phyloP scores from a whole-genome alignment of 306 rosid genomes.

The Ormosia emarginata region DNA sequence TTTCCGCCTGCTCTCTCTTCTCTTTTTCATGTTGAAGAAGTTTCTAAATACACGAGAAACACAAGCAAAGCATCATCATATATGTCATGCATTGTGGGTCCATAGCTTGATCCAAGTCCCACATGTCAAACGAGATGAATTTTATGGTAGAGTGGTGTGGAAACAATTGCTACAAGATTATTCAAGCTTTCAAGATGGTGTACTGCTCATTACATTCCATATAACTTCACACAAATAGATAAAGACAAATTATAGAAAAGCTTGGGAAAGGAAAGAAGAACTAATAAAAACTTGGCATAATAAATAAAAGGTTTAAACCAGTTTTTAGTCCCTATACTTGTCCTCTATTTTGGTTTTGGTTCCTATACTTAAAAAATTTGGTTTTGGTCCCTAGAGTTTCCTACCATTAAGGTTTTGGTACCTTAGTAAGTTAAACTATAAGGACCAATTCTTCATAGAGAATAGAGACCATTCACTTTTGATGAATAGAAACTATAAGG shows the following conservation, averaged over 20 bases:
- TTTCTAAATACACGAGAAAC: constrained; percentile 44
- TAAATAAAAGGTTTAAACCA: not conserved
- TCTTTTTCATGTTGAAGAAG: constrained; percentile 55
- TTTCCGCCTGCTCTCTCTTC: constrained; percentile 52
- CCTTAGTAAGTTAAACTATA: no score
- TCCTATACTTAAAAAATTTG: no score
- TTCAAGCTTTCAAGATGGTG: not conserved
- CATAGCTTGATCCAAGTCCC: constrained; percentile 7
- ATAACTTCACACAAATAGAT: not conserved
- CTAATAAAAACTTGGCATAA: not conserved
- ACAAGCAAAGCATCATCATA: constrained; percentile 17
- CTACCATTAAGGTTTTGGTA: no score
- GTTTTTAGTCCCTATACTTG: no score
- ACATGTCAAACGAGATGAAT: not conserved
- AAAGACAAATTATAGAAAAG: not conserved
- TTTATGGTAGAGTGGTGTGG: not conserved
- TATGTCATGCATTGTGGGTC: constrained; percentile 7
- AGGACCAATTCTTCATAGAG: no score
- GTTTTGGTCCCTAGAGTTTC: no score
- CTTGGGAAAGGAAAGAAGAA: not conserved
- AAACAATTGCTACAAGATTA: constrained; percentile 15
- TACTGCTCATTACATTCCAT: not conserved
- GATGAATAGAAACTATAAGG: no score
- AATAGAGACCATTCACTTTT: no score
- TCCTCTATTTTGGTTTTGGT: no score